Base-by-base conservation (phyloP, 352 stramenopile species). In the Phytopythium vexans region DNA sequence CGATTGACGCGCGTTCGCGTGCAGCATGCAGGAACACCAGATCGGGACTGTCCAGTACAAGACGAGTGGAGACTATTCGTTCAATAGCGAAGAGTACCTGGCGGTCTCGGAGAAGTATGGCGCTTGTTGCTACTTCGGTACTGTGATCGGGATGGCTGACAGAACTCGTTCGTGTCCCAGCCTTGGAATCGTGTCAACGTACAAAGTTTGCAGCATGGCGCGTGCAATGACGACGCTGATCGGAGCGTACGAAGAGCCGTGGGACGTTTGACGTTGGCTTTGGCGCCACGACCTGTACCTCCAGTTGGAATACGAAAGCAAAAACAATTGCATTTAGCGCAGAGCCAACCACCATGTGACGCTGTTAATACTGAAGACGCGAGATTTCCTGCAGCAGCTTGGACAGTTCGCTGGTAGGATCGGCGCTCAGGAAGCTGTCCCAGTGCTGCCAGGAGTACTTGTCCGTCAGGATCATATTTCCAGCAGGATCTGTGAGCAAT, bases 371-470 rank as follows among this genome's bases (percentile, higher is more conserved):
- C 57, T 87, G 62, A 53, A 86, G 53, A 5, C 66, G 66, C 16
- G 72, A 77, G n/a, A 89, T 82, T 15, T 91, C 81, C 66, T 91
- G 81, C 3, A 89, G 60, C 15, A 91, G 58, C 9, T 70, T 63
- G 3, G 68, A 68, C 21, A 88, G 56, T 39, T 70, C 72, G 49
- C 52, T 88, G 21, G 68, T 60, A 15, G 79, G 62, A 36, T 70
- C 55, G 12, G 68, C 44, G 12, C 54, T 81, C 46, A 72, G 68
- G 64, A 88, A 88, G 54, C 66, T 88, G 40, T 92, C 81, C 34
- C 78, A 77, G 55, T 92, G 81, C 49, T 80, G 88, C 81, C 78
- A 92, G n/a, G 81, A 92, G 55, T 92, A 92, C 5, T 72, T 72
- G 38, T 92, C 81, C 1, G 77, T 86, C 54, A 78, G 68, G 9